Conservation (phyloP, 805 yeast species). For the Saturnispora sekii region DNA sequence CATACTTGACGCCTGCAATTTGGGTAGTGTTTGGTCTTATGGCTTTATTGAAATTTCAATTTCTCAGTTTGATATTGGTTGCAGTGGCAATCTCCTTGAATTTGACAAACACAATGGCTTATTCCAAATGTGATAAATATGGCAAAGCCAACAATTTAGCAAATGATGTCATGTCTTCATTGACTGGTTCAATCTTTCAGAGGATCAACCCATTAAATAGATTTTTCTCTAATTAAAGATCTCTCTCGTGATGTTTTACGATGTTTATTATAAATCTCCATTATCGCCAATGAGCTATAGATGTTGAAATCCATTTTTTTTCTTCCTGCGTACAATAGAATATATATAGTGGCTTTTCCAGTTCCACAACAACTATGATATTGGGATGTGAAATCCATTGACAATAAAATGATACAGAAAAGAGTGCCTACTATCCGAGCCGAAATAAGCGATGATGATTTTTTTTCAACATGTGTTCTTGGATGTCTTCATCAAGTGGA, state of each 20-base stretch:
- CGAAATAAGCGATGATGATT: no score
- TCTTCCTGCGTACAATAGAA: no score
- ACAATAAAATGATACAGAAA: no score
- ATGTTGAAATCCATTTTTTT: no score
- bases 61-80: slow-evolving; percentile 55
- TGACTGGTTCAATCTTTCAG: slow-evolving; percentile 34
- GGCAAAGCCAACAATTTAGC: slow-evolving; percentile 72
- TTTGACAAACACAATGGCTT: slow-evolving; percentile 78
- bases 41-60: slow-evolving; percentile 70
- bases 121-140: slow-evolving; percentile 86
- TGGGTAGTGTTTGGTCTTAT: slow-evolving; percentile 72
- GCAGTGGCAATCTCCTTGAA: slow-evolving; percentile 63
- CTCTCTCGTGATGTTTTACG: background rate
- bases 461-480: no score
- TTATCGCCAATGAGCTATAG: no score
- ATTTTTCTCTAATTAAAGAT: slow-evolving; percentile 9
- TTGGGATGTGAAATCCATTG: no score
- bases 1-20: slow-evolving; percentile 63
- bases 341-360: no score
- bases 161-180: slow-evolving; percentile 42
- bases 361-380: no score
- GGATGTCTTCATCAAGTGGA: no score
- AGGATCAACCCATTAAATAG: slow-evolving; percentile 35
- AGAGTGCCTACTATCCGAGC: no score
- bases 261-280: background rate